A percentile compares a stretch with the other conserved stretches of the same genome.
phyloP scores from a whole-genome alignment of 2,329 filamentous ascomycete genomes.

The Canariomyces notabilis region DNA sequence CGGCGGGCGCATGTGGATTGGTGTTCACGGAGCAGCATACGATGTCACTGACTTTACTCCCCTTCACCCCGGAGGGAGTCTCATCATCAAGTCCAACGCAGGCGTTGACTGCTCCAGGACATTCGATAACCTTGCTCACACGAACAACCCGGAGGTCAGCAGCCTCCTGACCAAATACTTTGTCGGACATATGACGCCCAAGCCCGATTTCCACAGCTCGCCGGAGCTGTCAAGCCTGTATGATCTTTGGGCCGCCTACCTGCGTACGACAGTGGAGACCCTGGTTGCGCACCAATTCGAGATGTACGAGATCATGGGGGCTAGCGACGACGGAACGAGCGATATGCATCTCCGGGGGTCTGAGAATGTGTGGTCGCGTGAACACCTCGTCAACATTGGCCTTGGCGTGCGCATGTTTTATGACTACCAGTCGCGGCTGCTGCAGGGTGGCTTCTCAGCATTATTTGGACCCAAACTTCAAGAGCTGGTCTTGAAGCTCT shows the following conservation, averaged over 20 bases:
- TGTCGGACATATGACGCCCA: constrained; percentile 45
- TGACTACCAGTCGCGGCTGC: constrained; percentile 46
- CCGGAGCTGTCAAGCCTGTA: constrained; percentile 42
- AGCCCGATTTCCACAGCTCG: constrained; percentile 42
- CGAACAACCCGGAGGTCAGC: constrained; percentile 49
- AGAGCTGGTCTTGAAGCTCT: constrained; percentile 48
- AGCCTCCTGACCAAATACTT: constrained; percentile 52
- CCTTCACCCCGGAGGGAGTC: constrained; percentile 49
- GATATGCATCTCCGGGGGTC: constrained; percentile 32
- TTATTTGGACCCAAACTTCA: constrained; percentile 49
- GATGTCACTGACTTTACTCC: constrained; percentile 49
- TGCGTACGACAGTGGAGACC: constrained; percentile 45
- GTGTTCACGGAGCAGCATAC: constrained; percentile 48
- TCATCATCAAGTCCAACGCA: constrained; percentile 51
- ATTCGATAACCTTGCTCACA: constrained; percentile 51
- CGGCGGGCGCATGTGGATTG: constrained; percentile 45
- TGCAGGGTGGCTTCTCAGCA: constrained; percentile 46
- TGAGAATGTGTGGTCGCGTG: constrained; percentile 42
- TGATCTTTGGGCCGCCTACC: constrained; percentile 46
- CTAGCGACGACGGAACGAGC: constrained; percentile 29
- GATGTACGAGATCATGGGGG: constrained; percentile 45
- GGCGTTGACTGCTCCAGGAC: constrained; percentile 49
- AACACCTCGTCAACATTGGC: constrained; percentile 41
- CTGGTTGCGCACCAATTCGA: constrained; percentile 50
- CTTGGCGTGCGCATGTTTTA: constrained; percentile 49